Conservation (phyloP, 345 rosid species). For the Bretschneidera sinensis region DNA sequence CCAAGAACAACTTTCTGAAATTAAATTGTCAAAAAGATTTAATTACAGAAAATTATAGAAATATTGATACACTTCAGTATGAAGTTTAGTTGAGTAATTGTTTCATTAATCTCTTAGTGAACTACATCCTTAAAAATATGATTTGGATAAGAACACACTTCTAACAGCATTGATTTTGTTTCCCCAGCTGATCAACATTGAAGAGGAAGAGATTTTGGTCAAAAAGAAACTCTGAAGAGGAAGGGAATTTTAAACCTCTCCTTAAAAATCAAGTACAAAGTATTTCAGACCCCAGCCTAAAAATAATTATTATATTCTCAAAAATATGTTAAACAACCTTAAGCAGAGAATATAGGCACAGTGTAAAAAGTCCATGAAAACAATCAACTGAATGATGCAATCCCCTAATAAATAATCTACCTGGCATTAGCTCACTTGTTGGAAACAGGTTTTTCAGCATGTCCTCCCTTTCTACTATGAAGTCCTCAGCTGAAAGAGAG, state of each 20-base stretch:
- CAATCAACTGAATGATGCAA: too few relatives aligned
- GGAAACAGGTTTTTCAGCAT: slow-evolving; percentile 76
- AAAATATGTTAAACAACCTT: neutral
- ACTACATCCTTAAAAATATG: too few relatives aligned
- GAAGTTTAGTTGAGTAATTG: neutral
- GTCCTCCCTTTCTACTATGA: slow-evolving; percentile 71
- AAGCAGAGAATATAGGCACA: neutral
- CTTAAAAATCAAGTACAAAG: too few relatives aligned
- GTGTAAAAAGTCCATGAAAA: too few relatives aligned
- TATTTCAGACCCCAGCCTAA: neutral
- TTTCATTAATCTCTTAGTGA: too few relatives aligned
- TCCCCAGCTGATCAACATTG: neutral
- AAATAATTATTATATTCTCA: neutral
- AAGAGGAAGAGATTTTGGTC: too few relatives aligned
- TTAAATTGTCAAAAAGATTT: too few relatives aligned
- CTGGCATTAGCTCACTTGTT: slow-evolving; percentile 82
- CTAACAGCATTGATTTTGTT: neutral
- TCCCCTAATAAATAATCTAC: slow-evolving; percentile 24
- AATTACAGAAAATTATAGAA: too few relatives aligned
- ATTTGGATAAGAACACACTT: neutral
- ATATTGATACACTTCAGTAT: too few relatives aligned
- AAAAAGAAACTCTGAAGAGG: neutral
- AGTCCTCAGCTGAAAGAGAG: slow-evolving; percentile 75
- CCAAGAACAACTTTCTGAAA: too few relatives aligned
- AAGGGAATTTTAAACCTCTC: too few relatives aligned